Percentiles rank a stretch among this genome's conserved stretches.
These are phyloP conservation scores for Durotheca rogersii DNA, from an alignment of 495 filamentous ascomycete genomes.

Conservation along the genomic window DNA sequence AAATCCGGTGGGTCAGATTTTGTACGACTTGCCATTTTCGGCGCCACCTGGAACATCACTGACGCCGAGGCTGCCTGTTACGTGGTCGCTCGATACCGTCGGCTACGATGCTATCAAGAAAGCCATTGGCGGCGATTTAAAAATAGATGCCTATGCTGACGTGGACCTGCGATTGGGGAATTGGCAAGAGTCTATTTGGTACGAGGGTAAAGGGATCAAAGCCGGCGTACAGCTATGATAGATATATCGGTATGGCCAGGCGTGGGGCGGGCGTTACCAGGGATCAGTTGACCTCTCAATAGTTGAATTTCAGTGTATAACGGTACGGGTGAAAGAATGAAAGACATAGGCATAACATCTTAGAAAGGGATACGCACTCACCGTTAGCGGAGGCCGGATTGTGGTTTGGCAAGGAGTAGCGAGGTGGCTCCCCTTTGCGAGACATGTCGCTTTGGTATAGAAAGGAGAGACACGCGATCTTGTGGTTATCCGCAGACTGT, in stretches of 20 bases:
- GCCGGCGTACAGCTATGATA: conserved; percentile 64
- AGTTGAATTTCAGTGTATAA: too few relatives aligned
- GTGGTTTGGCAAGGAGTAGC: too few relatives aligned
- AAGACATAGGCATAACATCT: too few relatives aligned
- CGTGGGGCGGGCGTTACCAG: background rate
- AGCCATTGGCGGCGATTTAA: conserved; percentile 80
- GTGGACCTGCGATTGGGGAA: conserved; percentile 69
- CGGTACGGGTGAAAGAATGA: too few relatives aligned
- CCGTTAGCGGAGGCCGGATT: too few relatives aligned
- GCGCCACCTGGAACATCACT: conserved; percentile 70
- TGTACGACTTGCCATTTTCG: conserved; percentile 70
- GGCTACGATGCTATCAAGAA: conserved; percentile 78
- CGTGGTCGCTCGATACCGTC: conserved; percentile 71
- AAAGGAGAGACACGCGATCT: too few relatives aligned
- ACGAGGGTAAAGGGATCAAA: conserved; percentile 70
- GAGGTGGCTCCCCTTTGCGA: too few relatives aligned
- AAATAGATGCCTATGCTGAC: conserved; percentile 74
- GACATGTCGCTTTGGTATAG: too few relatives aligned
- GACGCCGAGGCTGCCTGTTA: conserved; percentile 77
- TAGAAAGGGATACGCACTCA: too few relatives aligned
- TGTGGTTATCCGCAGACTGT: conserved; percentile 12
- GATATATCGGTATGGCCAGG: conserved; percentile 8
- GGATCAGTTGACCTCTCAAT: too few relatives aligned
- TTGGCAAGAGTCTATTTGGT: conserved; percentile 70
- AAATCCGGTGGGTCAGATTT: conserved; percentile 71